Evolutionary conservation across 148 eudicot genomes (phyloP).

Genomic region (Dianthus caryophyllus): DNA sequence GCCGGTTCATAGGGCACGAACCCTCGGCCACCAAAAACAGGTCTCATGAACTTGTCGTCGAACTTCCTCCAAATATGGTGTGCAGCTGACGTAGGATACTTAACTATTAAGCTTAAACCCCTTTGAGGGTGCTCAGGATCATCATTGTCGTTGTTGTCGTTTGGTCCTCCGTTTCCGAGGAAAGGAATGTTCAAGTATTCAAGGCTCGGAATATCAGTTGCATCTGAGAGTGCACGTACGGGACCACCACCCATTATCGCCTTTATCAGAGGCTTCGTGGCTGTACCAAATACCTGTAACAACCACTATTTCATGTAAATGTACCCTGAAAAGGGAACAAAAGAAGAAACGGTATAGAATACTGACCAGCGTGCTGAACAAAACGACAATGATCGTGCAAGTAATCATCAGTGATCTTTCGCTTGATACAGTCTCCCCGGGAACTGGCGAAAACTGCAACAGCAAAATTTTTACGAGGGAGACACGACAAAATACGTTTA

Average conservation of each 20-base stretch:
- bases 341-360: background rate
- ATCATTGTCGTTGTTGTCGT: slow-evolving; percentile 18
- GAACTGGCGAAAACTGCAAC: slow-evolving; percentile 56
- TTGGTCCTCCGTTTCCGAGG: slow-evolving; percentile 30
- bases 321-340: background rate
- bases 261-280: slow-evolving; percentile 54
- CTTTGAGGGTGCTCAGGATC: slow-evolving; percentile 17
- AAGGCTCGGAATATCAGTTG: slow-evolving; percentile 47
- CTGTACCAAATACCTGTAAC: slow-evolving; percentile 53
- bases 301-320: too few relatives aligned
- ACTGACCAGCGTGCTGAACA: slow-evolving; percentile 88
- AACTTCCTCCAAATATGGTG: slow-evolving; percentile 90
- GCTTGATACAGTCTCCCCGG: slow-evolving; percentile 30
- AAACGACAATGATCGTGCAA: slow-evolving; percentile 64
- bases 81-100: slow-evolving; percentile 52
- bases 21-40: slow-evolving; percentile 95
- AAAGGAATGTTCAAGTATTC: slow-evolving; percentile 45
- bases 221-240: slow-evolving; percentile 32
- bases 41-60: slow-evolving; percentile 87
- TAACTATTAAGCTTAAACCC: slow-evolving; percentile 55
- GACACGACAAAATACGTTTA: background rate
- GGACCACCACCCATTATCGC: slow-evolving; percentile 42
- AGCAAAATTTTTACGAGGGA: slow-evolving; percentile 8
- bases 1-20: slow-evolving; percentile 75
- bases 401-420: slow-evolving; percentile 66